Percentiles rank a stretch among this genome's conserved stretches.
Evolutionary conservation across 495 filamentous ascomycete genomes (phyloP).

Genomic region (Friedmanniomyces simplex): DNA sequence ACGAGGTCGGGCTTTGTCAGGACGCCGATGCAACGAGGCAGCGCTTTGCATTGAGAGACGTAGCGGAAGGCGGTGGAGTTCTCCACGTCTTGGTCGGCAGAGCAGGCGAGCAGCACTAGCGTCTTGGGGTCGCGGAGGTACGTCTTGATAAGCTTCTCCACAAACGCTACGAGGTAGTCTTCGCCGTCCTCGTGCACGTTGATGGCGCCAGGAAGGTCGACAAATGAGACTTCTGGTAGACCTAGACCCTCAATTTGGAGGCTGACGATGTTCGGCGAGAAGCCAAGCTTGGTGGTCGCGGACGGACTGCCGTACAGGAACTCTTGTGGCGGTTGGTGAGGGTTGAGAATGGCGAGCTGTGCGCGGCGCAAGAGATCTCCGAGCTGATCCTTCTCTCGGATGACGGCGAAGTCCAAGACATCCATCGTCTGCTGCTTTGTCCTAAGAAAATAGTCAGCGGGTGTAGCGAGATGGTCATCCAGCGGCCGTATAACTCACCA

Average conservation of each 20-base stretch:
- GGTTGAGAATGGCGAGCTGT: slow-evolving; percentile 63
- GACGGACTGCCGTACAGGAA: background rate
- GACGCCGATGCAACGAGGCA: slow-evolving; percentile 57
- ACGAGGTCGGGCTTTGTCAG: slow-evolving; percentile 73
- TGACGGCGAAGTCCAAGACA: slow-evolving; percentile 34
- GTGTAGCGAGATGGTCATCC: no score
- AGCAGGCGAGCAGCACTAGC: slow-evolving; percentile 61
- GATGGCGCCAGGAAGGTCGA: slow-evolving; percentile 73
- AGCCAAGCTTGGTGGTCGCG: slow-evolving; percentile 39
- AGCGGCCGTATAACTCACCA: no score
- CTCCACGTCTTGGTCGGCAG: slow-evolving; percentile 64
- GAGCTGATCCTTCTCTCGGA: slow-evolving; percentile 40
- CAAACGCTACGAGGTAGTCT: slow-evolving; percentile 51
- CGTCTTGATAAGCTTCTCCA: slow-evolving; percentile 55
- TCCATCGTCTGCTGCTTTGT: slow-evolving; percentile 26
- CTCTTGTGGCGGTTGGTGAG: slow-evolving; percentile 16
- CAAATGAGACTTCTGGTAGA: slow-evolving; percentile 63
- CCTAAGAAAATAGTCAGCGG: background rate
- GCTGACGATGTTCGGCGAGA: slow-evolving; percentile 66
- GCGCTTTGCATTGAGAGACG: slow-evolving; percentile 48
- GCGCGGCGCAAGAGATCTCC: slow-evolving; percentile 54
- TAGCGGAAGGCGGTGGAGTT: slow-evolving; percentile 59
- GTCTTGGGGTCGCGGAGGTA: slow-evolving; percentile 56
- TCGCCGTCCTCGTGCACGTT: slow-evolving; percentile 47
- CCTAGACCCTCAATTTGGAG: slow-evolving; percentile 60